Conservation (phyloP, 1,284 basidiomycete genomes). For the Vanrija sp. region DNA sequence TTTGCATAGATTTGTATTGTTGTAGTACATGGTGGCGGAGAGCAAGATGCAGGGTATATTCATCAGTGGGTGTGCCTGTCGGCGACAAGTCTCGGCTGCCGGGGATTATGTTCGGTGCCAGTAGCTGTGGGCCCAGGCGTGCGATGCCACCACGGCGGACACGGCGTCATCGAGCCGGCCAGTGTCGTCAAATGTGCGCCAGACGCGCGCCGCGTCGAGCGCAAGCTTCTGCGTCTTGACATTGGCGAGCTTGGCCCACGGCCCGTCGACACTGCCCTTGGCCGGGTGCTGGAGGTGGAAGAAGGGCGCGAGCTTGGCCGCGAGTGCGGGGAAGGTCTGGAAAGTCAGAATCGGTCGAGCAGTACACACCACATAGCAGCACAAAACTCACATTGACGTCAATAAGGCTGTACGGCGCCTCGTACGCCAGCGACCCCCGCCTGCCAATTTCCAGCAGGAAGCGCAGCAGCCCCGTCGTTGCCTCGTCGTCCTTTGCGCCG, state of each 20-base stretch:
- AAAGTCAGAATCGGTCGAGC: too few species aligned
- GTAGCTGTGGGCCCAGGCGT: slow-evolving; percentile 9
- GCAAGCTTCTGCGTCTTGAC: slow-evolving; percentile 49
- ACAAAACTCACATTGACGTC: slow-evolving; percentile 45
- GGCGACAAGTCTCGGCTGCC: background rate
- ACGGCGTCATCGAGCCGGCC: slow-evolving; percentile 13
- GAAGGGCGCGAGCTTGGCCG: slow-evolving; percentile 61
- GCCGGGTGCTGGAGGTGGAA: slow-evolving; percentile 68
- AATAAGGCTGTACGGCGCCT: slow-evolving; percentile 50
- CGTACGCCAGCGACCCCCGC: slow-evolving; percentile 17
- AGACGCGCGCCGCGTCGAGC: slow-evolving; percentile 52
- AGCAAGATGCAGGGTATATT: slow-evolving; percentile 7
- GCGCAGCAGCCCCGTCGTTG: slow-evolving; percentile 57
- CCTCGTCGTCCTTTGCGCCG: slow-evolving; percentile 56
- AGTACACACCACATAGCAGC: background rate
- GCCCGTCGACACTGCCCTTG: slow-evolving; percentile 66
- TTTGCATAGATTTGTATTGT: slow-evolving; percentile 14
- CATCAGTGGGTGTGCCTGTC: background rate
- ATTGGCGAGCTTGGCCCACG: slow-evolving; percentile 62
- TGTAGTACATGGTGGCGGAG: slow-evolving; percentile 15
- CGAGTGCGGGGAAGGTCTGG: slow-evolving; percentile 23
- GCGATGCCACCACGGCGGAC: background rate
- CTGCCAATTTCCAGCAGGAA: slow-evolving; percentile 29
- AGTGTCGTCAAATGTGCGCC: slow-evolving; percentile 27
- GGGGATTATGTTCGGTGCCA: slow-evolving; percentile 3